Base-by-base conservation (phyloP, 495 filamentous ascomycete species). In the Penicillium manginii region DNA sequence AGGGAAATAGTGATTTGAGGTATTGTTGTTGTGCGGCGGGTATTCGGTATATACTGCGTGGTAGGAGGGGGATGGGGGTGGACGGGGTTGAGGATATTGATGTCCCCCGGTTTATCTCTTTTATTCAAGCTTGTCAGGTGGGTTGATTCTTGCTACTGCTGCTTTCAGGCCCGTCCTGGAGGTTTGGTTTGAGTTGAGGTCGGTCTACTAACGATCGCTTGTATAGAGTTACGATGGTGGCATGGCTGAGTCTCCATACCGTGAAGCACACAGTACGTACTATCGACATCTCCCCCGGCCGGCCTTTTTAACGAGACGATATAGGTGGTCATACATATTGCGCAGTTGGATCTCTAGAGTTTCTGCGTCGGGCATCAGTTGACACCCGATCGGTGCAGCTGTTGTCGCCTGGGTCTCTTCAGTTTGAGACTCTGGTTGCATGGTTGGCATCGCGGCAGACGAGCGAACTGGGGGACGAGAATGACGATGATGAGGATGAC, bases 311-410 rank as follows among this genome's bases (percentile, higher is more conserved):
- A 66, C 60, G 49, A 31, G 60, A 50, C 54, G 45, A 62, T 54
- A 22, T 65, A 93, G 92, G 91, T 61, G 93, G 93, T 49, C 90
- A 91, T 67, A 91, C 91, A 50, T 96, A 92, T 77, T 96, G 91
- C 65, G 91, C 88, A 45, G 82, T 97, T 59, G 79, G 81, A 40
- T 86, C 91, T 26, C 74, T 98, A 17, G 84, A 85, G 2, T 81
- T 96, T 32, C 79, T 96, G 19, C 79, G 84, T 66, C 83, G 69
- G 55, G 60, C 65, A 22, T 60, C 59, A 32, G 52, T 53, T 43
- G 59, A 68, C 52, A 58, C 47, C 11, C 54, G 47, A 45, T 40
- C 62, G 22, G 54, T 59, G 17, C 51, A 51, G 43, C 54, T 80
- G 37, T 55, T 78, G 46, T 70, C 67, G 7, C 71, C 72, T 33